Evolutionary conservation across 495 filamentous ascomycete genomes (phyloP), one percentile per base, ranked within the genome.

Genomic region (Trichoderma orchidacearum): DNA sequence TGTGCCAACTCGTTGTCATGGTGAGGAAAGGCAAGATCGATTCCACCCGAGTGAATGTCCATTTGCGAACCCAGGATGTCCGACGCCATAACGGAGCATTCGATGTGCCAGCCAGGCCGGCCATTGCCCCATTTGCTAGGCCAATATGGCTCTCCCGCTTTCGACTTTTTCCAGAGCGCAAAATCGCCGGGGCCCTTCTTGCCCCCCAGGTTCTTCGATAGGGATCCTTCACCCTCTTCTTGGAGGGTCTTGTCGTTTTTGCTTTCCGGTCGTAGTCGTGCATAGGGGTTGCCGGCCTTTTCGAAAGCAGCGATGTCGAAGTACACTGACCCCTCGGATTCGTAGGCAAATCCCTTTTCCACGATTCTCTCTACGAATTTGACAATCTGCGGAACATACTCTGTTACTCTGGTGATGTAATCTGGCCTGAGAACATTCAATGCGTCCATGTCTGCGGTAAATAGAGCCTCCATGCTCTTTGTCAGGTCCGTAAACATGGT

Each of bases 1-100:
- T 97, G 93, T 0, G 93, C 93, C 51, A 96, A 72, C 70, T 96
- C 92, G 59, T 96, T 97, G 66, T 96, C 93, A 64, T 96, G 93
- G 69, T 98, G 93, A 1, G 93, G 93, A 68, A 97, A 97, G 6
- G 85, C 84, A 54, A 97, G 77, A 68, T 98, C 93, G 54, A 95
- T 85, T 34, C 93, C 93, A 8, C 93, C 93, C 21, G 87, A 92
- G 67, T 97, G 91, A 53, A 97, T 87, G 70, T 98, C 93, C 68
- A 98, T 86, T 55, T 81, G 73, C 38, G 80, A 73, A 7, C 92
- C 93, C 5, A 98, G 75, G 30, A 86, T 81, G 56, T 89, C 86
- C 2, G 85, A 90, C 0, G 91, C 90, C 93, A 98, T 98, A 1
- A 89, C 91, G 0, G 87, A 93, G 80, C 93, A 98, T 73, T 98